A percentile compares a stretch with the other conserved stretches of the same genome.
Conservation (phyloP, 441 rosid species). For the Metrosideros polymorpha region DNA sequence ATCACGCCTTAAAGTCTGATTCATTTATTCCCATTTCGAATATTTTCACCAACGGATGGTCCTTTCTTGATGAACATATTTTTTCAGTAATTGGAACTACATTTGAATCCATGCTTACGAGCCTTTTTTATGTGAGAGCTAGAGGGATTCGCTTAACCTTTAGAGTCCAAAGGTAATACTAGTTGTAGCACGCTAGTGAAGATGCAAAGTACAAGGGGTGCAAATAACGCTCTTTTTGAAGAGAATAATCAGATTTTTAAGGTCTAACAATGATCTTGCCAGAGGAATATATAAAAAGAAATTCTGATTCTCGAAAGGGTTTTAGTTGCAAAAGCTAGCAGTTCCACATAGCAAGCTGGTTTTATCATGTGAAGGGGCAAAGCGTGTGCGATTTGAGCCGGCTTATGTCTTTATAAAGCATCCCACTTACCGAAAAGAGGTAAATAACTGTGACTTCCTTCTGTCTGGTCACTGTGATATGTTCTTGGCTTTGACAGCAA, state of each 20-base stretch:
- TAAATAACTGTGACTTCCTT: neutral
- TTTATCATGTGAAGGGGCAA: neutral
- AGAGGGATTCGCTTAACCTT: neutral
- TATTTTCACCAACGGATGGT: too few relatives aligned
- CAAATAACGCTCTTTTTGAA: neutral
- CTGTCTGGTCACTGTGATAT: neutral
- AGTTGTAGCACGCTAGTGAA: neutral
- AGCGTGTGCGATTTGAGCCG: neutral
- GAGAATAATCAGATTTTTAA: neutral
- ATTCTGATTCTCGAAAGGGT: neutral
- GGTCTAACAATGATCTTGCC: neutral
- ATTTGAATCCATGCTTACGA: neutral
- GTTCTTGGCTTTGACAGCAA: neutral
- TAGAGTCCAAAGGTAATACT: neutral
- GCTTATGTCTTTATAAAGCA: neutral
- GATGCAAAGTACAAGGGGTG: neutral
- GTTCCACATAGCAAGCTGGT: neutral
- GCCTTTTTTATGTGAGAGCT: neutral
- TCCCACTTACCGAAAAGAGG: neutral
- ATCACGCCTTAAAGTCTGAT: too few relatives aligned
- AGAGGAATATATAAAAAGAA: neutral
- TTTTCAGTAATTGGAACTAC: neutral
- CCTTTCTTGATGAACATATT: neutral
- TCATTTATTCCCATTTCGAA: too few relatives aligned
- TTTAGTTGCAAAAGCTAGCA: neutral